Evolutionary conservation across 345 rosid genomes (phyloP), one percentile per base, ranked within the genome.

Genomic region (Citrus medica): DNA sequence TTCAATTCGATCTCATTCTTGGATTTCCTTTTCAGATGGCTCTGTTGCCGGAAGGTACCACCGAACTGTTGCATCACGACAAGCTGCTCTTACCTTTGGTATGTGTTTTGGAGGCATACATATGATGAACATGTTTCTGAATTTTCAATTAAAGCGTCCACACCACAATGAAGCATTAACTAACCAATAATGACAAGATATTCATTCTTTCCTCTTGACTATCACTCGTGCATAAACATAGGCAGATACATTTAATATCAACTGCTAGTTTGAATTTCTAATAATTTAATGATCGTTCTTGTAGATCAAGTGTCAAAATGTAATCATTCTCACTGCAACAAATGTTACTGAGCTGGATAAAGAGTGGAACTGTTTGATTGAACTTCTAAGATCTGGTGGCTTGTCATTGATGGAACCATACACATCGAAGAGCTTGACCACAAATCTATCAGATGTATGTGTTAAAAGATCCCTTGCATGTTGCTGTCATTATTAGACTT

Each of bases 41-140:
- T 79, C 89, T 89, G 85, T 85, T 96, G 86, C 99, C 99, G 0
- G 99, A 94, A 87, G 97, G 97, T 68, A 90, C 92, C 74, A 94
- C 99, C 22, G 98, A 94, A 83, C 81, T 96, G 69, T 80, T 96
- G 85, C 98, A 92, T 85, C 97, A 94, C 79, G 93, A 94, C 79
- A 89, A 86, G 89, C 92, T 94, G 81, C 79, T 87, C 16, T 89
- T 96, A 63, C 99, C 99, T 81, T 78, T 94, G 95, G 99, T 96
- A 87, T 63, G 84, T 83, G n/a, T 78, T 70, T 64, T 38, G 79
- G 80, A 71, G 75, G 67, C 82, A 82, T 67, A 48, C 59, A 1
- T 7, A 3, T 55, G 53, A 60, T 53, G 67, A 27, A 12, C 40
- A 69, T 53, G 51, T 22, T 65, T 46, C 28, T 53, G 35, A 22